Percentiles rank a stretch among this genome's conserved stretches.
phyloP scores from a whole-genome alignment of 176 grass and related monocot species.

The Aegilops tauschii region DNA sequence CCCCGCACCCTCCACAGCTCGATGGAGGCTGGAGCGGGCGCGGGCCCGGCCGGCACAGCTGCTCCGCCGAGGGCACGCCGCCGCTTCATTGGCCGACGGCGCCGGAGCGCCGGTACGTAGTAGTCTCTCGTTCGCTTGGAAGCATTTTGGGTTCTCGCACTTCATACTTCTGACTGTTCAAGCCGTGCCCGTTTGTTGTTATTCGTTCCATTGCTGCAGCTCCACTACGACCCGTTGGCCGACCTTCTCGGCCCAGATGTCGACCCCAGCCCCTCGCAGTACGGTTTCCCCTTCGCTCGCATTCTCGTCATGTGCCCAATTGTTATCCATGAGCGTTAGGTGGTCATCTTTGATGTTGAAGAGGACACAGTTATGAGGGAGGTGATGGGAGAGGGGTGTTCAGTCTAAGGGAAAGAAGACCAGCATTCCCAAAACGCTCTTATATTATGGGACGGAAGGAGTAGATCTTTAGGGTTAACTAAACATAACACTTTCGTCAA shows the following conservation, averaged over 20 bases:
- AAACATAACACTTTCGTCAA: not conserved
- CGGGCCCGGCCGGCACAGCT: not conserved
- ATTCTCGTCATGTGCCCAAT: not conserved
- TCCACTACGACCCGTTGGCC: constrained; percentile 47
- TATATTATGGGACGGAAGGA: no score
- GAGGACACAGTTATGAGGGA: not conserved
- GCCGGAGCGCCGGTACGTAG: not conserved
- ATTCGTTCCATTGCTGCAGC: constrained; percentile 33
- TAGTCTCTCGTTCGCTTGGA: not conserved
- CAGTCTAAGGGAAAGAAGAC: not conserved
- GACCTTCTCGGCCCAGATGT: constrained; percentile 53
- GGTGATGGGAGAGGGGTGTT: not conserved
- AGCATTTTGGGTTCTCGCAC: not conserved
- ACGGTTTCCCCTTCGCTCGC: not conserved
- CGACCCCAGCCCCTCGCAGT: constrained; percentile 34
- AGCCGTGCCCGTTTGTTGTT: not conserved
- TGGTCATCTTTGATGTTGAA: not conserved
- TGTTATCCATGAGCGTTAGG: not conserved
- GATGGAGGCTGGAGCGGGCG: constrained; percentile 15
- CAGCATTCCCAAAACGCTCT: not conserved
- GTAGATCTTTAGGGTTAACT: not conserved
- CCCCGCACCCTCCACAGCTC: not conserved
- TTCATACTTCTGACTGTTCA: not conserved
- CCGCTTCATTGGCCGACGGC: constrained; percentile 13
- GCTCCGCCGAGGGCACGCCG: not conserved